Evolutionary conservation across 2,329 filamentous ascomycete genomes (phyloP).

Genomic region (Colletotrichum musae): DNA sequence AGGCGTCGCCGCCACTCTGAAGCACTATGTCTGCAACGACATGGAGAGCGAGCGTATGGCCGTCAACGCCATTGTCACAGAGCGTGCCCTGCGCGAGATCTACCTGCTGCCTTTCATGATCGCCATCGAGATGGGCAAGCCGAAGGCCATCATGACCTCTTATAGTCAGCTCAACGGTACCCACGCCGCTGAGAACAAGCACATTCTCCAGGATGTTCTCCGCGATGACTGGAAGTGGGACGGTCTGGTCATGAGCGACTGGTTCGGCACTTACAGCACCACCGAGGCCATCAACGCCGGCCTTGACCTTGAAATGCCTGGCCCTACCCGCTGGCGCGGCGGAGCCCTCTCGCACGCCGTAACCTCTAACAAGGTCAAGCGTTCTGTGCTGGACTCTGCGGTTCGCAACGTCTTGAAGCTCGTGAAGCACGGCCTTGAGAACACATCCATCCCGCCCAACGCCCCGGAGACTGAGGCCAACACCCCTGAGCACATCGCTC

Average conservation of each 20-base stretch:
- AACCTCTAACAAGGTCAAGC: conserved; percentile 68
- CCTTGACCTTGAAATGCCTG: conserved; percentile 57
- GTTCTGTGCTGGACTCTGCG: conserved; percentile 65
- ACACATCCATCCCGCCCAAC: conserved; percentile 62
- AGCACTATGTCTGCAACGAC: conserved; percentile 75
- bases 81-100: conserved; percentile 70
- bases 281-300: conserved; percentile 45
- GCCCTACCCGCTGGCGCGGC: conserved; percentile 49
- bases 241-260: conserved; percentile 72
- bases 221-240: conserved; percentile 71
- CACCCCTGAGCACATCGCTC: conserved; percentile 71
- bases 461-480: conserved; percentile 68
- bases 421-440: conserved; percentile 57
- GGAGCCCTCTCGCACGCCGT: conserved; percentile 66
- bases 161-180: conserved; percentile 59
- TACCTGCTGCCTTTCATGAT: conserved; percentile 72
- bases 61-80: conserved; percentile 68
- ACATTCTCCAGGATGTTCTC: conserved; percentile 65
- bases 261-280: conserved; percentile 71
- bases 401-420: conserved; percentile 51
- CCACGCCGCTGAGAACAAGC: conserved; percentile 53
- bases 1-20: conserved; percentile 69
- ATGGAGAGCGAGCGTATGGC: conserved; percentile 71
- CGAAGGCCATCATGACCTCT: conserved; percentile 70
- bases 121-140: conserved; percentile 64